Evolutionary conservation across 129 eudicot species (phyloP).

Genomic region (Logfia minima): DNA sequence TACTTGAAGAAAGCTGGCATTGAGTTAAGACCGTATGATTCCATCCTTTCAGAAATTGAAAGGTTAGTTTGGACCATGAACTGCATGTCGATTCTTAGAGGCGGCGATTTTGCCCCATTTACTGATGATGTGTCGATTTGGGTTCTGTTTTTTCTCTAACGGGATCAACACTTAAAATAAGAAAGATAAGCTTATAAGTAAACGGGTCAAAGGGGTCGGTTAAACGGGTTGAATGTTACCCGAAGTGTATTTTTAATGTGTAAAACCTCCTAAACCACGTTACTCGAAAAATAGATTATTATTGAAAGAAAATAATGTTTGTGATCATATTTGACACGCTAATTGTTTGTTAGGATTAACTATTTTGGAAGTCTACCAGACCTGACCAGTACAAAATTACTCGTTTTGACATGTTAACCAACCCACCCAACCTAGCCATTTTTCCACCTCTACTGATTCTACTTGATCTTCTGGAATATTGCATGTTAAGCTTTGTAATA

Average conservation of each 20-base stretch:
- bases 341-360: neutral
- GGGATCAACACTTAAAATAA: slow-evolving; percentile 3
- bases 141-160: neutral
- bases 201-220: neutral
- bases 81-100: neutral
- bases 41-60: slow-evolving; percentile 76
- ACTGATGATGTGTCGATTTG: neutral
- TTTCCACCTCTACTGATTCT: slow-evolving; percentile 6
- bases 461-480: slow-evolving; percentile 12
- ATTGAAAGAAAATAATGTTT: neutral
- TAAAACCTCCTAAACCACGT: neutral
- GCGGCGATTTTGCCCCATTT: neutral
- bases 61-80: slow-evolving; percentile 43
- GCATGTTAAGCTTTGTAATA: slow-evolving; percentile 9
- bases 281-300: neutral
- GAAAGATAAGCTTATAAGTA: neutral
- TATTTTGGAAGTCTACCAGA: neutral
- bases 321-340: slow-evolving; percentile 4
- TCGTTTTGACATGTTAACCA: neutral
- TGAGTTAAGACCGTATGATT: slow-evolving; percentile 79
- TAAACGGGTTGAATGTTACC: neutral
- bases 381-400: neutral
- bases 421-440: neutral
- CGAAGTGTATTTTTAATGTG: neutral
- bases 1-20: slow-evolving; percentile 74